Conservation (phyloP, 2,329 filamentous ascomycete species). For the Fusarium tjaetaba region DNA sequence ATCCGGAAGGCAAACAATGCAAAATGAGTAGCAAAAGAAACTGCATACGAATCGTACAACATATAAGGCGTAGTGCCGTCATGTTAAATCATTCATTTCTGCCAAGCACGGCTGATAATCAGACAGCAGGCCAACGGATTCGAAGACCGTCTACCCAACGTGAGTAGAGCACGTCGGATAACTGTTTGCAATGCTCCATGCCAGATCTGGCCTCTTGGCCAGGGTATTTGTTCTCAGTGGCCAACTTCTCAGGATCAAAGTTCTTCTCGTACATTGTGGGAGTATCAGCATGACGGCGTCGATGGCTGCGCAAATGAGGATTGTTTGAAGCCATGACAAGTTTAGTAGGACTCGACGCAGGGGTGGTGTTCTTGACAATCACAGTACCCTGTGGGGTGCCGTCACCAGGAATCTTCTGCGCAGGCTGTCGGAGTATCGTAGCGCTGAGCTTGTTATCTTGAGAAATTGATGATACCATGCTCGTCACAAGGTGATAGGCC, state of each 20-base stretch:
- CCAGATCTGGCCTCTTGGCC: slow-evolving; percentile 68
- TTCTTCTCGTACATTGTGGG: slow-evolving; percentile 56
- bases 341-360: slow-evolving; percentile 65
- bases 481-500: slow-evolving; percentile 83
- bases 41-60: slow-evolving; percentile 15
- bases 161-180: slow-evolving; percentile 90
- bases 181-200: slow-evolving; percentile 91
- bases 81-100: not conserved
- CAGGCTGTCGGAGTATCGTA: slow-evolving; percentile 56
- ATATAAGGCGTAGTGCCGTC: not conserved
- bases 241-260: slow-evolving; percentile 58
- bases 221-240: slow-evolving; percentile 63
- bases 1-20: slow-evolving; percentile 11
- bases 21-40: slow-evolving; percentile 20
- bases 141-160: slow-evolving; percentile 89
- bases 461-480: slow-evolving; percentile 78
- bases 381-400: slow-evolving; percentile 65
- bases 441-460: slow-evolving; percentile 72
- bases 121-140: slow-evolving; percentile 69
- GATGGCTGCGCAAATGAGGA: slow-evolving; percentile 83
- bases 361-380: slow-evolving; percentile 64
- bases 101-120: not conserved
- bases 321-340: slow-evolving; percentile 83
- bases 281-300: slow-evolving; percentile 67
- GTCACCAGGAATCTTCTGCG: slow-evolving; percentile 53